phyloP scores from a whole-genome alignment of 441 rosid species.

The Eugenia klotzschiana region DNA sequence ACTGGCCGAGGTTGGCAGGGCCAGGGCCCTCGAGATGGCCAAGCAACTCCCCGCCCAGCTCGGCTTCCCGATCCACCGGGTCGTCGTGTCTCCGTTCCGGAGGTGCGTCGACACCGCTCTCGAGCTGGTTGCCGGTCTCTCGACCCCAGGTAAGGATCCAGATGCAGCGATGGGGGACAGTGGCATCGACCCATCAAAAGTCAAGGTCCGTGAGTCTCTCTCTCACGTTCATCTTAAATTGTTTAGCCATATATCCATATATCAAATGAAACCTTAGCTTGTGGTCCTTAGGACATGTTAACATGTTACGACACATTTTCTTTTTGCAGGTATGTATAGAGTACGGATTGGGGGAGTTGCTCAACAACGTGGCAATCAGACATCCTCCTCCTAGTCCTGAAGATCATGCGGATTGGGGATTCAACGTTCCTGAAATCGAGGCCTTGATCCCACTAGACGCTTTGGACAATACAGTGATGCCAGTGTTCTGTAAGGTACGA shows the following conservation, averaged over 20 bases:
- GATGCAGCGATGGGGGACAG: background rate
- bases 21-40: background rate
- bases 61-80: conserved; percentile 8
- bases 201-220: background rate
- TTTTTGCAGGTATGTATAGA: conserved; percentile 1
- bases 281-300: background rate
- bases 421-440: background rate
- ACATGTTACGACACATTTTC: background rate
- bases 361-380: background rate
- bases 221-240: background rate
- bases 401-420: background rate
- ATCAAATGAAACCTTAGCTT: background rate
- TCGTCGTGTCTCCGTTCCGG: conserved; percentile 1
- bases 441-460: background rate
- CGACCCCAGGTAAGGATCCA: background rate
- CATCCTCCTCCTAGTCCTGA: background rate
- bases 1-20: background rate
- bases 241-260: background rate
- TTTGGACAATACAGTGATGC: background rate
- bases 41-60: background rate
- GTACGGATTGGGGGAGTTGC: background rate
- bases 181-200: background rate
- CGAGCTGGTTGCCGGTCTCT: background rate
- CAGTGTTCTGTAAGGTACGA: background rate
- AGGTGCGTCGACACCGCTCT: conserved; percentile 4